A percentile compares a stretch with the other conserved stretches of the same genome.
Evolutionary conservation across 257 asterid genomes (phyloP).

Genomic region (Cruciata laevipes): DNA sequence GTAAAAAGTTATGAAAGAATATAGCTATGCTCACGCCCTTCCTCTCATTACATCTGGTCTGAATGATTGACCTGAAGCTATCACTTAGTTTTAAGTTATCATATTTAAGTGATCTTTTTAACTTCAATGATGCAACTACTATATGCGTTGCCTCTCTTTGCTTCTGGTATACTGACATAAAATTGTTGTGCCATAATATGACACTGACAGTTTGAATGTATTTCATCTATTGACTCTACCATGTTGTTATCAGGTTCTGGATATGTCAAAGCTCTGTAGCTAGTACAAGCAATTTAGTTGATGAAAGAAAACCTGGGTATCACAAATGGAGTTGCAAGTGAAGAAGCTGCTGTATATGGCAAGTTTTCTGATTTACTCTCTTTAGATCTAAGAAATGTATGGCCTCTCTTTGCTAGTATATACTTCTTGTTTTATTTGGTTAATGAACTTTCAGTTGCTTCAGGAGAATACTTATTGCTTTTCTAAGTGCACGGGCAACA

Average conservation of each 20-base stretch:
- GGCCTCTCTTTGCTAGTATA: not conserved
- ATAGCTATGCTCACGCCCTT: no score
- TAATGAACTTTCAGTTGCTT: no score
- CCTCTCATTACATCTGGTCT: no score
- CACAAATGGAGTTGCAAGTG: slow-evolving; percentile 18
- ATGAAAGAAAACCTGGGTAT: slow-evolving; percentile 11
- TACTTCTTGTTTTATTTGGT: no score
- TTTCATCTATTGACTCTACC: not conserved
- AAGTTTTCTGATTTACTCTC: slow-evolving; percentile 15
- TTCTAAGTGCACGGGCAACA: no score
- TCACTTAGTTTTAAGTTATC: no score
- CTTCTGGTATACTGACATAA: not conserved
- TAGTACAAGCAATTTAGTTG: not conserved
- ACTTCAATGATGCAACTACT: not conserved
- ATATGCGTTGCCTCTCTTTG: not conserved
- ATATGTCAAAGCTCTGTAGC: not conserved
- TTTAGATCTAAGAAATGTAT: not conserved
- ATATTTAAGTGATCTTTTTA: no score
- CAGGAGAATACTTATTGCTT: no score
- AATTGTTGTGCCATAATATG: not conserved
- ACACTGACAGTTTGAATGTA: not conserved
- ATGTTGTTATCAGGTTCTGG: slow-evolving; percentile 8
- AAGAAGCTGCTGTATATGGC: slow-evolving; percentile 33
- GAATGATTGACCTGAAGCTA: no score
- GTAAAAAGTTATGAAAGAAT: no score